Conservation (phyloP, 345 rosid genomes). For the Brassica incana region DNA sequence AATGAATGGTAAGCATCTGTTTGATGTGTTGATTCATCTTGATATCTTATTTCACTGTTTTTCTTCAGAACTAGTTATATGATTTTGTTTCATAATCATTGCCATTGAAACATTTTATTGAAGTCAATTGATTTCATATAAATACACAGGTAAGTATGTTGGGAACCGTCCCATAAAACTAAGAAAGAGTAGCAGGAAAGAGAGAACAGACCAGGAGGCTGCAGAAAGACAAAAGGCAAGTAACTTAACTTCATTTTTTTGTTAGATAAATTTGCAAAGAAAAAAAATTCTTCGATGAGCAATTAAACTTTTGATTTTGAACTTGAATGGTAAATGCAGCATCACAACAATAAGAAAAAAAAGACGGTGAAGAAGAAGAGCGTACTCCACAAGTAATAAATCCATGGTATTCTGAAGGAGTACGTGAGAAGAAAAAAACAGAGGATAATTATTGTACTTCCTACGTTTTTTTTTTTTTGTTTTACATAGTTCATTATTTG, state of each 20-base stretch:
- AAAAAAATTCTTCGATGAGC: background rate
- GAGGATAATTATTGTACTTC: too few relatives aligned
- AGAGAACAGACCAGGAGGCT: constrained; percentile 78
- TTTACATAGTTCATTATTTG: too few relatives aligned
- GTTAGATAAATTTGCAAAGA: background rate
- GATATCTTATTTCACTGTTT: background rate
- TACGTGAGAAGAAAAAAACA: too few relatives aligned
- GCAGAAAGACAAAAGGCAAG: constrained; percentile 70
- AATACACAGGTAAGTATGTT: constrained; percentile 81
- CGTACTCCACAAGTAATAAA: constrained; percentile 67
- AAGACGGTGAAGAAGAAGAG: constrained; percentile 70
- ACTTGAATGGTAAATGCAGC: constrained; percentile 36
- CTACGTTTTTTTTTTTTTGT: too few relatives aligned
- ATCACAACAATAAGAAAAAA: constrained; percentile 60
- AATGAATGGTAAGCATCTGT: constrained; percentile 74
- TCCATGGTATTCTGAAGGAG: too few relatives aligned
- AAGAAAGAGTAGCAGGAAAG: constrained; percentile 97
- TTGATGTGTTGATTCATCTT: constrained; percentile 8
- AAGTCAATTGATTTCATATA: constrained; percentile 2
- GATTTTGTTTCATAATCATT: background rate
- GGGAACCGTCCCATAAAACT: constrained; percentile 95
- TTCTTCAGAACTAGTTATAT: background rate
- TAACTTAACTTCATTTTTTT: background rate
- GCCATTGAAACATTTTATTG: background rate
- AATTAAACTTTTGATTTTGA: background rate